Evolutionary conservation across 2,329 filamentous ascomycete genomes (phyloP).

Genomic region (Myriosclerotinia curreyana): DNA sequence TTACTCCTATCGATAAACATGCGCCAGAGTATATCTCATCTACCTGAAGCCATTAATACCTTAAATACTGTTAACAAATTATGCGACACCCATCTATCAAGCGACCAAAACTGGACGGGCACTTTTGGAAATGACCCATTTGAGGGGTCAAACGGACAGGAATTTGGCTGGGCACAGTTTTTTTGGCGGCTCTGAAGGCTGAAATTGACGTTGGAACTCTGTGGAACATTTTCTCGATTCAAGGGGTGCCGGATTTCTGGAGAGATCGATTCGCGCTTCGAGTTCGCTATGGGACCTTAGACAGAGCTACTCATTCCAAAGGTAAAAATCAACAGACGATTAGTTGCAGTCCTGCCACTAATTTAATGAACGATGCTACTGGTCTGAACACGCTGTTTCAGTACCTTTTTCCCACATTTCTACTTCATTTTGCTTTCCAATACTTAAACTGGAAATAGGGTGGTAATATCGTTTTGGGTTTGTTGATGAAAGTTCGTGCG

Average conservation of each 20-base stretch:
- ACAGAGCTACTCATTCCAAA: too few species aligned
- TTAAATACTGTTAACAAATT: slow-evolving; percentile 24
- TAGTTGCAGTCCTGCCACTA: neutral
- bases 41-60: slow-evolving; percentile 27
- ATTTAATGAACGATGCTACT: neutral
- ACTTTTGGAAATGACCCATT: slow-evolving; percentile 5
- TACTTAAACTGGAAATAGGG: neutral
- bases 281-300: neutral
- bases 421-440: neutral
- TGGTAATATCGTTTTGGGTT: neutral
- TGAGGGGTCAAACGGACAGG: slow-evolving; percentile 1
- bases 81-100: slow-evolving; percentile 26
- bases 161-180: slow-evolving; percentile 16
- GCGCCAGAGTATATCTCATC: slow-evolving; percentile 26
- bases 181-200: slow-evolving; percentile 5
- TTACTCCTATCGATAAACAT: slow-evolving; percentile 29
- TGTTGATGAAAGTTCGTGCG: neutral
- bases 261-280: neutral
- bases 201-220: neutral
- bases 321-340: neutral
- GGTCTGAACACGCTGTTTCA: too few species aligned
- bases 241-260: neutral
- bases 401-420: too few species aligned
- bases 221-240: neutral
- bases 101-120: slow-evolving; percentile 1